Base-by-base conservation (phyloP, 495 filamentous ascomycete species). In the Diplogelasinospora grovesii region DNA sequence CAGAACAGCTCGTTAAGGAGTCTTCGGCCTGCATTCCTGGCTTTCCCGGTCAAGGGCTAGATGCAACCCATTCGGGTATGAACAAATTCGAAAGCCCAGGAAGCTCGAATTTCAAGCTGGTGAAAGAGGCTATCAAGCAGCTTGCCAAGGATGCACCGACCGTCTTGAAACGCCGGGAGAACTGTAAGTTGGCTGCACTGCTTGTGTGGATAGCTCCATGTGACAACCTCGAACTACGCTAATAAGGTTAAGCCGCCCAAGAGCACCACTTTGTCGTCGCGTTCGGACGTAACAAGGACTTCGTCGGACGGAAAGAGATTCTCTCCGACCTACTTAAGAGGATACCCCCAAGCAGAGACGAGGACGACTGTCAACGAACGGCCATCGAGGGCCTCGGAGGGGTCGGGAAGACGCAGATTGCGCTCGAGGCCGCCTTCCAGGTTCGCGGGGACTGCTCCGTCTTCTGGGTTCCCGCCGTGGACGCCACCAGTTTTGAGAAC, bases 361-460 rank as follows among this genome's bases (percentile, higher is more conserved):
- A 32, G 18, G 33, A 36, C 43, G 36, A 61, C 14, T 67, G 56
- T 22, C 66, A 66, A 10, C 53, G 66, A 18, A 58, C 56, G 22
- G 66, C 58, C 3, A 45, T 76, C 31, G 64, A 67, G 22, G 71
- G 71, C 14, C 63, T 74, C 6, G 70, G 72, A 58, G 53, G 53
- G 7, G 38, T 49, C 31, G 75, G 69, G 7, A 78, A 77, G 52
- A 72, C 70, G 0, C 68, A 77, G 41, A 64, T 77, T 32, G 73
- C 74, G 1, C 70, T 79, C 34, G 70, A 78, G 49, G 67, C 62
- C 37, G 60, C 59, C 13, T 75, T 70, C 53, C 60, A 53, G 9
- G 54, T 61, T 10, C 49, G 48, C 45, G 53, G 64, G 19, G 48
- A 57, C 13, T 57, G 43, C 5, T 61, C 54, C 39, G 48, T 75